Evolutionary conservation across 805 yeast genomes (phyloP), one percentile per base, ranked within the genome.

Genomic region (Maudiozyma pseudohumilis): DNA sequence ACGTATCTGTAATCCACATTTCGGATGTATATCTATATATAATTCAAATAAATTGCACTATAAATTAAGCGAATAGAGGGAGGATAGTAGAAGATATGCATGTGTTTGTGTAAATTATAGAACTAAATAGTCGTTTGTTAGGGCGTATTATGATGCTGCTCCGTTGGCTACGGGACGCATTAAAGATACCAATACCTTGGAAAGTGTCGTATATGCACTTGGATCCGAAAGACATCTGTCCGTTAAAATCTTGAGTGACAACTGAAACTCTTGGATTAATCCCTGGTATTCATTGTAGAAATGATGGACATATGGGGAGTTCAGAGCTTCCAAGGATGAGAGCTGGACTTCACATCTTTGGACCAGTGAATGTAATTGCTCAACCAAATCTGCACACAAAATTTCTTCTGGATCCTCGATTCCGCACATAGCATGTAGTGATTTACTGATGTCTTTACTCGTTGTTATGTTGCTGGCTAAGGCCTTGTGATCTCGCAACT

Each of bases 261-360:
- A 41, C 34, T 52, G 59, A 22, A 53, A 55, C 15, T 50, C 53
- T 29, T 49, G 55, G 12, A 55, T 37, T n/a, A 56, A 40, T 10
- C 56, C 53, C 24, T 53, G 59, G 36, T 51, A 53, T 32, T 54
- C 61, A 31, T 55, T 54, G 23, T 53, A 47, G 21, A 54, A 26
- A 31, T 54, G 54, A 29, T 45, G 49, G 15, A 55, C 39, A 29
- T 49, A 45, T 12, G 61, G 56, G 3, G 62, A 56, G 12, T 47
- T 47, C 17, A 50, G 28, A 1, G 42, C 35, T 11, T 43, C 42
- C 9, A 52, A 29, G 3, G 44, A 34, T 3, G 32, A 32, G 11
- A 54, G 34, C 12, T 45, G 29, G 12, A 28, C 23, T 23, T 43
- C 41, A 26, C 47, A 47, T 12, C 29, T 34, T 1, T 18, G 29